Evolutionary conservation across 306 rosid genomes (phyloP).

Genomic region (Citrullus amarus): DNA sequence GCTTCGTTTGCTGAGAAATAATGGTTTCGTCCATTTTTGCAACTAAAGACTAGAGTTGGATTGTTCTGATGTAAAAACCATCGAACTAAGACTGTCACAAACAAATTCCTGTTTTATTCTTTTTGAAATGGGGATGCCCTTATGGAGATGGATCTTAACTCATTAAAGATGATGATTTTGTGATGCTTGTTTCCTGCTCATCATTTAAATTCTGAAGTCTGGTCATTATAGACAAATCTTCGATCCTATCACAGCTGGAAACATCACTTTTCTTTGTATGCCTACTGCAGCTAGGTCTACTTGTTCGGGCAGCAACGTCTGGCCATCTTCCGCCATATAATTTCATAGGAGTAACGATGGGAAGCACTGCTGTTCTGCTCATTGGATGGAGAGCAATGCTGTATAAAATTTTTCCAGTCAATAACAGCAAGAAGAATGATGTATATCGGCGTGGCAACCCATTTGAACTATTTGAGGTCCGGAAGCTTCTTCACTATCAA

Average conservation of each 20-base stretch:
- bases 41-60: not conserved
- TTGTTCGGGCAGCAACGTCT: conserved; percentile 38
- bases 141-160: not conserved
- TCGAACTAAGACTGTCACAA: not conserved
- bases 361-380: conserved; percentile 85
- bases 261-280: not conserved
- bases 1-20: not conserved
- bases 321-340: conserved; percentile 54
- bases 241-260: not conserved
- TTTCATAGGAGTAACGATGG: conserved; percentile 57
- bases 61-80: not conserved
- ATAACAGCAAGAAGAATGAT: conserved; percentile 53
- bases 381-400: conserved; percentile 57
- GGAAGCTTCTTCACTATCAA: not conserved
- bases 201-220: not conserved
- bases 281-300: conserved; percentile 58
- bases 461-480: conserved; percentile 89
- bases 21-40: not conserved
- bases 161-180: not conserved
- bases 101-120: not conserved
- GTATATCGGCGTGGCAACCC: conserved; percentile 78
- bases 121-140: not conserved
- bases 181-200: not conserved
- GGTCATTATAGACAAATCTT: not conserved
- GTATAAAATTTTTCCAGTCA: conserved; percentile 39